phyloP scores from a whole-genome alignment of 1,284 basidiomycete species.

The Ustilago nuda region DNA sequence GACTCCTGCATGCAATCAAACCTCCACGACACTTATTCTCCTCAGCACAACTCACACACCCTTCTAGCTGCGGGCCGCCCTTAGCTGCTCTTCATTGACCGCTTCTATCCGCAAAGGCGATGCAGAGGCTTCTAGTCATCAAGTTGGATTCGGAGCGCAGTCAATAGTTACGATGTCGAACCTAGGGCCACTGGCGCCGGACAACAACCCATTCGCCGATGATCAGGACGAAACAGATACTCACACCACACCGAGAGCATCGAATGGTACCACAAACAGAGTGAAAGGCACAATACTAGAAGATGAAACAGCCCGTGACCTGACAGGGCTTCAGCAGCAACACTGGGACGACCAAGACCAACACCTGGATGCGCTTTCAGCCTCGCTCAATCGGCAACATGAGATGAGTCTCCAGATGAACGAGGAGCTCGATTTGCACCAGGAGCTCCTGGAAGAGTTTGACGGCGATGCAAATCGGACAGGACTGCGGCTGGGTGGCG shows the following conservation, averaged over 20 bases:
- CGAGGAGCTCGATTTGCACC: constrained; percentile 66
- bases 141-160: background rate
- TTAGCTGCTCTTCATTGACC: background rate
- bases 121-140: background rate
- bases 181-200: constrained; percentile 22
- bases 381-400: constrained; percentile 63
- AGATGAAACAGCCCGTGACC: constrained; percentile 1
- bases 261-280: background rate
- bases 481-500: constrained; percentile 58
- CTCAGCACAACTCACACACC: background rate
- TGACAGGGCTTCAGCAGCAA: constrained; percentile 39
- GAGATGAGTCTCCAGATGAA: constrained; percentile 65
- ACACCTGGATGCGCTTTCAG: constrained; percentile 60
- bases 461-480: constrained; percentile 59
- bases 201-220: constrained; percentile 44
- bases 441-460: constrained; percentile 57
- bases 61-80: too few relatives aligned
- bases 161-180: constrained; percentile 23
- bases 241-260: background rate
- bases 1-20: background rate
- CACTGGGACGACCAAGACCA: constrained; percentile 58
- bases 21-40: constrained; percentile 1
- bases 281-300: background rate
- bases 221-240: constrained; percentile 16
- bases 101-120: background rate